Evolutionary conservation across 2,329 filamentous ascomycete genomes (phyloP), one percentile per base, ranked within the genome.

Genomic region (Stemphylium vesicarium): DNA sequence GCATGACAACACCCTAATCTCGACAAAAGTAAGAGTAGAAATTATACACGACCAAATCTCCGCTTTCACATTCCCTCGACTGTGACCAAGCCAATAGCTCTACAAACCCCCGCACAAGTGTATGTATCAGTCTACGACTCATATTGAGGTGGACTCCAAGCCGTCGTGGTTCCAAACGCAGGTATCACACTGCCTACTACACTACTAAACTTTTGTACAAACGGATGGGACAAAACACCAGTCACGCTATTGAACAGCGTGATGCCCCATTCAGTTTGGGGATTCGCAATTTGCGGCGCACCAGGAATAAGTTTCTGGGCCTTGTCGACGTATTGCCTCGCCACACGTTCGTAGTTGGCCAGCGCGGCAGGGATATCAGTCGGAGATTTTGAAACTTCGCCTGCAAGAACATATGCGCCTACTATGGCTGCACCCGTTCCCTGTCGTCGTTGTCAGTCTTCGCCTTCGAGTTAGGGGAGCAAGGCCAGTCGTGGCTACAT

Each of bases 341-440:
- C 44, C 4, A 47, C 39, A 6, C 50, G 53, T 20, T 70, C 63
- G 35, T 72, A 72, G 11, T 53, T 58, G 18, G 60, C 41, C 8
- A 73, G 60, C 3, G 68, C 70, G 6, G 53, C 24, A 4, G 60
- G 58, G 8, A 68, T 63, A 35, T 71, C 57, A 4, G 57, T 40
- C 4, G 60, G 63, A 5, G 56, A 60, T 9, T 53, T 53, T 6
- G 66, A 62, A 4, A 77, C 33, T 48, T 77, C 75, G 2, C 74
- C 74, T 2, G 77, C 76, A 5, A 79, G 61, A 1, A 77, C 60
- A 41, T 78, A 79, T 0, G 72, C 69, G 3, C 76, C 77, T 5
- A 77, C 57, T 7, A 79, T 70, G 1, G 75, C 76, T 3, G 71
- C 60, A 4, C 68, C 66, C 1, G 69, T 62, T 4, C 71, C 70